Percentiles rank a stretch among this genome's conserved stretches.
Conservation (phyloP, 2,329 filamentous ascomycete species). For the Alternaria consortialis region DNA sequence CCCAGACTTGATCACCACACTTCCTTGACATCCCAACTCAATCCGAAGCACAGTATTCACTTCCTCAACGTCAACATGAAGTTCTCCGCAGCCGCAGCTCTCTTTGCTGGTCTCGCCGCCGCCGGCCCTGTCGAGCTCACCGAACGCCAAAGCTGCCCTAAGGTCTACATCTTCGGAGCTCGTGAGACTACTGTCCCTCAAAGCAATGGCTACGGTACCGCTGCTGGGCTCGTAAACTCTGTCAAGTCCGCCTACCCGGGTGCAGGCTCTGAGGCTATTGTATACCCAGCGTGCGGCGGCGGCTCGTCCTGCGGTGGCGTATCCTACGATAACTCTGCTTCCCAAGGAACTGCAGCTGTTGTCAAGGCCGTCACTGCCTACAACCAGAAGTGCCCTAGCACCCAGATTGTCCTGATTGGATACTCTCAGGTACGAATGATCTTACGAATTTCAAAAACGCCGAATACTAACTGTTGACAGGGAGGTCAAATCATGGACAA, state of each 20-base stretch:
- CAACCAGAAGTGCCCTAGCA: constrained; percentile 65
- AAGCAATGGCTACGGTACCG: constrained; percentile 53
- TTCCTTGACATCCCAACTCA: constrained; percentile 18
- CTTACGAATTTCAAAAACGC: neutral
- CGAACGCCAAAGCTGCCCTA: constrained; percentile 52
- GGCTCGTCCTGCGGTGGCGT: constrained; percentile 66
- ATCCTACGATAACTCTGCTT: constrained; percentile 67
- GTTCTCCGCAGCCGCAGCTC: constrained; percentile 40
- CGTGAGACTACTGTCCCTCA: constrained; percentile 54
- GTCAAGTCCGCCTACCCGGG: constrained; percentile 53
- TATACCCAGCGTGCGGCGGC: constrained; percentile 68
- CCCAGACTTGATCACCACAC: constrained; percentile 22
- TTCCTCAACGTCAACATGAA: constrained; percentile 37
- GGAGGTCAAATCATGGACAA: constrained; percentile 71
- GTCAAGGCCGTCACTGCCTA: constrained; percentile 67
- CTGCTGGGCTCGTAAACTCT: constrained; percentile 52
- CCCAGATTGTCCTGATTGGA: constrained; percentile 68
- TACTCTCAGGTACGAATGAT: constrained; percentile 64
- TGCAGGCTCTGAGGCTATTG: constrained; percentile 53
- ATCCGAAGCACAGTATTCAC: constrained; percentile 4
- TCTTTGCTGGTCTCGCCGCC: constrained; percentile 43
- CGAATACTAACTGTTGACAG: constrained; percentile 43
- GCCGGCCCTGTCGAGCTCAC: constrained; percentile 48
- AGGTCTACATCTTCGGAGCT: constrained; percentile 56
- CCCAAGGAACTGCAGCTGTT: constrained; percentile 66